Evolutionary conservation across 2,329 filamentous ascomycete species (phyloP).

Genomic region (Diaporthe caulivora): DNA sequence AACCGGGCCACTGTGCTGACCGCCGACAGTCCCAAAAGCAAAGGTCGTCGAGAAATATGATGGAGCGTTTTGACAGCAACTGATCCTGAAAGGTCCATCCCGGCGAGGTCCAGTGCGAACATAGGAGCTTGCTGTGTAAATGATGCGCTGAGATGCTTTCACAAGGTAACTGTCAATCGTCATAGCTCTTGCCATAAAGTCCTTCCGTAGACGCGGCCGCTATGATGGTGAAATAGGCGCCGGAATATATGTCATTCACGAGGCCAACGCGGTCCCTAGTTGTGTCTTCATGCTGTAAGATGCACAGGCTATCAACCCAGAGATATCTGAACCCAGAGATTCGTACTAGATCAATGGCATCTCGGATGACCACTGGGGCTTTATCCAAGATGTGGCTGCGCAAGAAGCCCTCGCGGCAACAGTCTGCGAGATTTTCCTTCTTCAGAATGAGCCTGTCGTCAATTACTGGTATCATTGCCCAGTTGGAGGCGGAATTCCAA

Average conservation of each 20-base stretch:
- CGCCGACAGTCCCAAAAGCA: conserved; percentile 28
- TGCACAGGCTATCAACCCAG: conserved; percentile 51
- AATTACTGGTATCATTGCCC: not conserved
- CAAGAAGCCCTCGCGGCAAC: not conserved
- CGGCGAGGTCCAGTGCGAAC: not conserved
- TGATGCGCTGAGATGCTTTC: not conserved
- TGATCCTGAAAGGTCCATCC: conserved; percentile 24
- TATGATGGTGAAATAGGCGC: conserved; percentile 43
- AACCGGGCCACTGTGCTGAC: not conserved
- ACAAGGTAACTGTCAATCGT: not conserved
- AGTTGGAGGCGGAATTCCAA: not conserved
- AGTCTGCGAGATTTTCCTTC: not conserved
- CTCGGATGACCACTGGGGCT: not conserved
- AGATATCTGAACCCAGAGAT: conserved; percentile 41
- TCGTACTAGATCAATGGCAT: not conserved
- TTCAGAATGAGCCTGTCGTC: not conserved
- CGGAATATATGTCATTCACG: conserved; percentile 42
- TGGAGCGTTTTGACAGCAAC: conserved; percentile 9
- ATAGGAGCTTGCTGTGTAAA: not conserved
- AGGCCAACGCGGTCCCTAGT: not conserved
- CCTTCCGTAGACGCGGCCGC: not conserved
- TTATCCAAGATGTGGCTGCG: not conserved
- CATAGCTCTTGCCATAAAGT: not conserved
- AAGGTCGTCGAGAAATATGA: not conserved
- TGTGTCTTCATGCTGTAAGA: conserved; percentile 46